Conservation (phyloP, 129 eudicot species). For the Arctium lappa region DNA sequence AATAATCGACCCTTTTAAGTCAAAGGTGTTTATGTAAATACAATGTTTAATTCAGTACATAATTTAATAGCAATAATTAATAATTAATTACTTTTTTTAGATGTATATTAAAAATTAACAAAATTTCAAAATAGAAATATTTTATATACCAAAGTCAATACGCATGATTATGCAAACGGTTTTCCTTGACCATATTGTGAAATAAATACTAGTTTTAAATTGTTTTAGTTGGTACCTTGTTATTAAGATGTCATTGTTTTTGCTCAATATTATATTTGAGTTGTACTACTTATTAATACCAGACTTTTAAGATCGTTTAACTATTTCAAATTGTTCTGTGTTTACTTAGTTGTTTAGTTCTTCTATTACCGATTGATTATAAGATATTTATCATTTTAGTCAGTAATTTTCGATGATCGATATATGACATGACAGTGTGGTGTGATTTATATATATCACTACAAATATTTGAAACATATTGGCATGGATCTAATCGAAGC, state of each 20-base stretch:
- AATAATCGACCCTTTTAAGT: neutral
- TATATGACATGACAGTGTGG: neutral
- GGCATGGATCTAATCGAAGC: too few relatives aligned
- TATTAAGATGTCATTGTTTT: too few relatives aligned
- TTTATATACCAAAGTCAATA: neutral
- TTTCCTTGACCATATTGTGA: neutral
- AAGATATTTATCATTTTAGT: too few relatives aligned
- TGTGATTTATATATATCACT: too few relatives aligned
- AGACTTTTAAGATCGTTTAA: too few relatives aligned
- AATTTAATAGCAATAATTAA: neutral
- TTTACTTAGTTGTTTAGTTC: too few relatives aligned
- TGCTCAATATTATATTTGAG: neutral
- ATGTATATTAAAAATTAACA: neutral
- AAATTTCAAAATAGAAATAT: neutral
- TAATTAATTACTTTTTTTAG: neutral
- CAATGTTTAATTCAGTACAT: too few relatives aligned
- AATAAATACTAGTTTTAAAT: neutral
- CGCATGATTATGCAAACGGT: neutral
- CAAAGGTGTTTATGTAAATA: neutral
- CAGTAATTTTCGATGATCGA: neutral
- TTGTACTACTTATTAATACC: too few relatives aligned
- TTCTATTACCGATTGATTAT: too few relatives aligned
- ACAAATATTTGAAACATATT: too few relatives aligned
- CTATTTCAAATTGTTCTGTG: neutral
- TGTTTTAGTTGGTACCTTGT: neutral